A percentile compares a stretch with the other conserved stretches of the same genome.
Evolutionary conservation across 371 early-diverging fungal genomes (phyloP).

Genomic region (Apophysomyces variabilis): DNA sequence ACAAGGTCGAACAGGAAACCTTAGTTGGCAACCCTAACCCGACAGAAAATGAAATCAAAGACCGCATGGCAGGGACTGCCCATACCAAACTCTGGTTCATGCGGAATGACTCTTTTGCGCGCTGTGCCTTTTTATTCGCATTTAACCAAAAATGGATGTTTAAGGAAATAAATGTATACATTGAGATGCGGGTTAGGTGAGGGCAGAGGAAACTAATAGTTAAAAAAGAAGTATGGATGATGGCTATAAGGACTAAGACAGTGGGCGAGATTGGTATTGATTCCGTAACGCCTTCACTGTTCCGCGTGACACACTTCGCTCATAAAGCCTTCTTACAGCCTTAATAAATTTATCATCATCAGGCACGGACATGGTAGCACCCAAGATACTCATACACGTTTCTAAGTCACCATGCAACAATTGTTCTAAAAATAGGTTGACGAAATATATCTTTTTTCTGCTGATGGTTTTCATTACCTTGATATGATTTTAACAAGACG

Average conservation of each 20-base stretch:
- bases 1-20: too few species aligned
- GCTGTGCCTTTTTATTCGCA: too few species aligned
- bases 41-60: constrained; percentile 7
- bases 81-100: too few species aligned
- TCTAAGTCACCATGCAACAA: constrained; percentile 53
- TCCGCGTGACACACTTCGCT: constrained; percentile 14
- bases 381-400: constrained; percentile 53
- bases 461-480: constrained; percentile 40
- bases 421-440: constrained; percentile 28
- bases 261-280: background rate
- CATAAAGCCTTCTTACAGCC: constrained; percentile 44
- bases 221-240: too few species aligned
- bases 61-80: too few species aligned
- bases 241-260: too few species aligned
- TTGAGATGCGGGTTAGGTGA: too few species aligned
- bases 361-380: constrained; percentile 55
- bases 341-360: constrained; percentile 57
- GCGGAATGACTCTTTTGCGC: too few species aligned
- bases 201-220: too few species aligned
- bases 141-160: too few species aligned
- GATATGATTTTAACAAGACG: constrained; percentile 55
- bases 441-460: constrained; percentile 6
- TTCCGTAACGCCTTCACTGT: background rate
- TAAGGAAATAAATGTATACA: too few species aligned
- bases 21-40: too few species aligned